phyloP scores from a whole-genome alignment of 1,284 basidiomycete genomes.

The Puccinia hordei region DNA sequence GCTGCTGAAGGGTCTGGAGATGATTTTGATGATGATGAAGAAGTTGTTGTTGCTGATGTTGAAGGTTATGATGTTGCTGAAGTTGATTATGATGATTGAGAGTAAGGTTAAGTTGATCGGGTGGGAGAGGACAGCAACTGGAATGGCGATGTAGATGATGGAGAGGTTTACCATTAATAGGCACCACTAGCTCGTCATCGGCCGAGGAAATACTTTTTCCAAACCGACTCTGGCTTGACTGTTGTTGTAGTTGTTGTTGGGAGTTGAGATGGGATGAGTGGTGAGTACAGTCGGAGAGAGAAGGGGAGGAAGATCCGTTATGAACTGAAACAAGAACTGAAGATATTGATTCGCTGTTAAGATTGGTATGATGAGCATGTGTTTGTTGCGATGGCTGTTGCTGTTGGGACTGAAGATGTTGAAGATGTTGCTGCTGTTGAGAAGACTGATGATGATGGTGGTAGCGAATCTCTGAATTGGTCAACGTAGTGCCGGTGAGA shows the following conservation, averaged over 20 bases:
- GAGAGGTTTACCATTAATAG: neutral
- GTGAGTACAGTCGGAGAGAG: constrained; percentile 1
- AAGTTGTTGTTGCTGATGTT: constrained; percentile 3
- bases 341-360: constrained; percentile 14
- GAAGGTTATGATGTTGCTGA: neutral
- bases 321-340: constrained; percentile 30
- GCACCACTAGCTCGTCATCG: neutral
- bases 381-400: constrained; percentile 10
- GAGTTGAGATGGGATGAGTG: neutral
- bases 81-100: neutral
- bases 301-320: constrained; percentile 26
- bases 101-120: neutral
- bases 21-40: neutral
- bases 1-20: neutral
- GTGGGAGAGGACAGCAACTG: neutral
- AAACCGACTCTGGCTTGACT: neutral
- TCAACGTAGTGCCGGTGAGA: neutral
- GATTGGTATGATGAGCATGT: constrained; percentile 23
- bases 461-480: neutral
- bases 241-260: constrained; percentile 13
- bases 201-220: neutral
- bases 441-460: constrained; percentile 31
- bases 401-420: constrained; percentile 14
- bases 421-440: constrained; percentile 19
- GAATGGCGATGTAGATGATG: neutral